A percentile compares a stretch with the other conserved stretches of the same genome.
These are phyloP conservation scores for Hygrophila difformis DNA, from an alignment of 257 asterid genomes.

Conservation along the genomic window DNA sequence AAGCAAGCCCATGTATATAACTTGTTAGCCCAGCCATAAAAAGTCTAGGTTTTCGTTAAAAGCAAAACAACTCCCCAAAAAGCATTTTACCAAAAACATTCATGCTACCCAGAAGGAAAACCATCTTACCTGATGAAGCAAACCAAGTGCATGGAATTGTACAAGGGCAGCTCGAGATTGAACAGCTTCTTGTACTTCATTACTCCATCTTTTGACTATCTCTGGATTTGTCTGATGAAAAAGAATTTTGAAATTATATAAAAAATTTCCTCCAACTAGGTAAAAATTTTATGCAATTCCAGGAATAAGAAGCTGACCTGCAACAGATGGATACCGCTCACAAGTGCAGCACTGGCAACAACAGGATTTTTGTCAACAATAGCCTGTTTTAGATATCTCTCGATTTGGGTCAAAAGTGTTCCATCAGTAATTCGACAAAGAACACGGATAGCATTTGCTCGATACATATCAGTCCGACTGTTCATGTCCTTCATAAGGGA, in stretches of 20 bases:
- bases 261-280: slow-evolving; percentile 8
- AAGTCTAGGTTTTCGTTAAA: slow-evolving; percentile 3
- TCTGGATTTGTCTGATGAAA: slow-evolving; percentile 60
- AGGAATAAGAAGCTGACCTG: slow-evolving; percentile 34
- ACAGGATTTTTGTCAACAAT: slow-evolving; percentile 84
- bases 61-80: slow-evolving; percentile 6
- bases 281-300: background rate
- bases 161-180: slow-evolving; percentile 85
- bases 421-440: slow-evolving; percentile 82
- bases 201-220: slow-evolving; percentile 85
- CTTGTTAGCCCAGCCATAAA: slow-evolving; percentile 16
- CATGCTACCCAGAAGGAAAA: no score
- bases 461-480: slow-evolving; percentile 84
- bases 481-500: slow-evolving; percentile 93
- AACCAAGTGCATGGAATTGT: slow-evolving; percentile 81
- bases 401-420: slow-evolving; percentile 76
- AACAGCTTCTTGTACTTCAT: slow-evolving; percentile 86
- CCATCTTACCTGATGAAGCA: slow-evolving; percentile 63
- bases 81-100: no score
- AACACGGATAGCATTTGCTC: slow-evolving; percentile 89
- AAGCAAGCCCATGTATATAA: slow-evolving; percentile 14
- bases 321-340: slow-evolving; percentile 79
- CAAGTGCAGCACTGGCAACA: slow-evolving; percentile 93
- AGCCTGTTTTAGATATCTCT: slow-evolving; percentile 86
- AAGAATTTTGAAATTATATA: slow-evolving; percentile 7